Evolutionary conservation across 2,329 filamentous ascomycete species (phyloP).

Genomic region (Tolypocladium guangdongense): DNA sequence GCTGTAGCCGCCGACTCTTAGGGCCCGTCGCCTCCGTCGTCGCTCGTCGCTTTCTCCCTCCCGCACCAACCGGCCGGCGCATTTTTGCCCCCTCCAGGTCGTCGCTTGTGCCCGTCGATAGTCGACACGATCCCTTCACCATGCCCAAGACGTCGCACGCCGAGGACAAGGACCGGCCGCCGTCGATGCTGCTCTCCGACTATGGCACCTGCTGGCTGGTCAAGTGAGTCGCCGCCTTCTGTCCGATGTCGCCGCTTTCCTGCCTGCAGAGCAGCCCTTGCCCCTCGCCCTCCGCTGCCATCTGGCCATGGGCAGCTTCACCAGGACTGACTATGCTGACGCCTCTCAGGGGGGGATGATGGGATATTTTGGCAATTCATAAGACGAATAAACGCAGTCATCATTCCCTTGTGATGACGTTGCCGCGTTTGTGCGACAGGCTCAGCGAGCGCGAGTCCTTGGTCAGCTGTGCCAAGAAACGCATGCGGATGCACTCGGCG

Average conservation of each 20-base stretch:
- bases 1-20: background rate
- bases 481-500: too few relatives aligned
- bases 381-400: too few relatives aligned
- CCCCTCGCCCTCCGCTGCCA: too few relatives aligned
- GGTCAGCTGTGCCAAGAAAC: too few relatives aligned
- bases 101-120: background rate
- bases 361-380: too few relatives aligned
- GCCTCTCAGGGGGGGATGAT: background rate
- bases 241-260: background rate
- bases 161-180: constrained; percentile 4
- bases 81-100: background rate
- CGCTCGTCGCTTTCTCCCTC: background rate
- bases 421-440: too few relatives aligned
- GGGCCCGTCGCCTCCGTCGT: background rate
- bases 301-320: background rate
- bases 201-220: constrained; percentile 22
- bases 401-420: too few relatives aligned
- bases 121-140: background rate
- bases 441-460: too few relatives aligned
- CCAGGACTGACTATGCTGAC: background rate
- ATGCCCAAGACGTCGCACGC: constrained; percentile 12
- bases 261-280: background rate
- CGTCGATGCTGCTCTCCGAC: constrained; percentile 18
- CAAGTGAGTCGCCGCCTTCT: constrained; percentile 13
- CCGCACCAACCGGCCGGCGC: background rate